Conservation (phyloP, 345 rosid species). For the Eutrema heterophyllum region DNA sequence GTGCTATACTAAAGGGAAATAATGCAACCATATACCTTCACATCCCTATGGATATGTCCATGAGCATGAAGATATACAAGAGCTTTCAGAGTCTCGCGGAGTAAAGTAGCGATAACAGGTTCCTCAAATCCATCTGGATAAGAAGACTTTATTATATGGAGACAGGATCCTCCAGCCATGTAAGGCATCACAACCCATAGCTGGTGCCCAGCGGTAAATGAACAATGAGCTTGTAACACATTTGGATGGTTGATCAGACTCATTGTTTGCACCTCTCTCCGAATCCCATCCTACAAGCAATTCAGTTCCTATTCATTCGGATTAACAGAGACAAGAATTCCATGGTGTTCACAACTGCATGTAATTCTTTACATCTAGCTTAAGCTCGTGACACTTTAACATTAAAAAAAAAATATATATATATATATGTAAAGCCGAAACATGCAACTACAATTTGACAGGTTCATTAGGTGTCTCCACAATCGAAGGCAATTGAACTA, state of each 20-base stretch:
- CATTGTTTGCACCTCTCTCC: slow-evolving; percentile 98
- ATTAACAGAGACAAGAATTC: slow-evolving; percentile 6
- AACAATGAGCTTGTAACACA: slow-evolving; percentile 80
- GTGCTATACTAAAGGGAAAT: background rate
- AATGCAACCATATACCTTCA: slow-evolving; percentile 56
- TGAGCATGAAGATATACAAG: slow-evolving; percentile 90
- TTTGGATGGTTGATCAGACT: slow-evolving; percentile 84
- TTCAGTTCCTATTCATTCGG: slow-evolving; percentile 6
- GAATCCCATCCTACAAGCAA: slow-evolving; percentile 80
- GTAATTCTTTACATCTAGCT: slow-evolving; percentile 6
- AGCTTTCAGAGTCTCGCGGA: slow-evolving; percentile 90
- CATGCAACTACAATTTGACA: slow-evolving; percentile 4
- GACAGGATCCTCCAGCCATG: slow-evolving; percentile 98
- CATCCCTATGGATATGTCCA: slow-evolving; percentile 98
- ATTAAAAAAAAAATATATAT: background rate
- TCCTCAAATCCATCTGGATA: slow-evolving; percentile 92
- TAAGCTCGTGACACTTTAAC: slow-evolving; percentile 1
- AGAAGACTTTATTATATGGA: slow-evolving; percentile 86
- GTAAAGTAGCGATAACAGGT: slow-evolving; percentile 81
- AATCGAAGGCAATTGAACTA: slow-evolving; percentile 5
- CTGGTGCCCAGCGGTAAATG: slow-evolving; percentile 69
- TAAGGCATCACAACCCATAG: slow-evolving; percentile 99
- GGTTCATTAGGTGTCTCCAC: background rate
- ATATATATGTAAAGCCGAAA: background rate
- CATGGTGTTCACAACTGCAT: background rate